Evolutionary conservation across 169 alveolate species (phyloP).

Genomic region (Neospora caninum): DNA sequence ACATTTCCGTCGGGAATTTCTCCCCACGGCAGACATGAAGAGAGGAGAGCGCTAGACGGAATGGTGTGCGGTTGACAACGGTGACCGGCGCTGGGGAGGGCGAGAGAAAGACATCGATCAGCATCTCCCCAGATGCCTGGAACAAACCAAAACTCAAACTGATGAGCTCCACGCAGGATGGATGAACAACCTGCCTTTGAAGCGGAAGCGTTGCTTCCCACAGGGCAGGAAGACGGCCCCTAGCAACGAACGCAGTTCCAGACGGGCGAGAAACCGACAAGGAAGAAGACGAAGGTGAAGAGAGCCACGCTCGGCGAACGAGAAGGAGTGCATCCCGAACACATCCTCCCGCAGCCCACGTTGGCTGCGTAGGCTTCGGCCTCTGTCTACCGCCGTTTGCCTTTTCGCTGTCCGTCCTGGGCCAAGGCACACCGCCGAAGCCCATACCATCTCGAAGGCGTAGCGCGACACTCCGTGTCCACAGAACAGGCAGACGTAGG

Average conservation of each 20-base stretch:
- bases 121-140: neutral
- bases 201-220: neutral
- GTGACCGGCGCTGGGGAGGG: neutral
- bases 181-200: neutral
- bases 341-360: slow-evolving; percentile 15
- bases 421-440: slow-evolving; percentile 2
- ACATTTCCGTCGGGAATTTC: neutral
- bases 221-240: neutral
- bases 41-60: neutral
- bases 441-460: slow-evolving; percentile 17
- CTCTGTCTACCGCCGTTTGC: neutral
- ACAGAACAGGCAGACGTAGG: neutral
- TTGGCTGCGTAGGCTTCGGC: neutral
- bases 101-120: neutral
- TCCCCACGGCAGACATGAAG: neutral
- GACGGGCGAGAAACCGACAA: neutral
- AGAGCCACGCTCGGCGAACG: neutral
- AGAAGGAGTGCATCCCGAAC: neutral
- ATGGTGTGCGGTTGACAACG: slow-evolving; percentile 3
- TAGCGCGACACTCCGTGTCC: neutral
- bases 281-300: neutral
- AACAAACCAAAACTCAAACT: neutral
- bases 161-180: neutral
- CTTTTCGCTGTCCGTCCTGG: neutral
- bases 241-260: neutral